Evolutionary conservation across 495 filamentous ascomycete species (phyloP).

Genomic region (Penicillium lividum): DNA sequence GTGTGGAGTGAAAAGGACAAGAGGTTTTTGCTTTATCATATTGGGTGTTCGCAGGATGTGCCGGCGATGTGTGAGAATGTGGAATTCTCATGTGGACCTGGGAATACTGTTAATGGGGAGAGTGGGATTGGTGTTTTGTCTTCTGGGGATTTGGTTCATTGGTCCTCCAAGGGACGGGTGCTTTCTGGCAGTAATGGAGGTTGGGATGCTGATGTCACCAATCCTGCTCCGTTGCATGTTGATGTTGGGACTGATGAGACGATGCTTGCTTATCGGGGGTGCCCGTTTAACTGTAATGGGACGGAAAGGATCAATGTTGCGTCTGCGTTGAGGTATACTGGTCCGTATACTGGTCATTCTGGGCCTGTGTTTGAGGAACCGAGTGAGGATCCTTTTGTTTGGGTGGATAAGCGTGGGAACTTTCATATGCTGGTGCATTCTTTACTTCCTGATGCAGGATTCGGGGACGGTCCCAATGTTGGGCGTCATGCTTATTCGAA

Average conservation of each 20-base stretch:
- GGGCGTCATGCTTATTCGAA: constrained; percentile 39
- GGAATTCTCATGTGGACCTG: constrained; percentile 23
- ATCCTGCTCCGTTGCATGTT: constrained; percentile 35
- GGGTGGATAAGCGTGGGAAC: constrained; percentile 42
- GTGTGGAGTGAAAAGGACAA: constrained; percentile 35
- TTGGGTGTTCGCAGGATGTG: constrained; percentile 26
- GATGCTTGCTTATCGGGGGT: constrained; percentile 25
- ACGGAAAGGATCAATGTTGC: constrained; percentile 23
- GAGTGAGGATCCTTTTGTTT: constrained; percentile 43
- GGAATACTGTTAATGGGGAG: constrained; percentile 20
- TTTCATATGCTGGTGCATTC: constrained; percentile 41
- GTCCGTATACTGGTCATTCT: constrained; percentile 20
- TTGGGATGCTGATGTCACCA: constrained; percentile 30
- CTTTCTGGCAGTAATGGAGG: constrained; percentile 4
- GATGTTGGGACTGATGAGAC: constrained; percentile 10
- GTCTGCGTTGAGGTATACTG: constrained; percentile 12
- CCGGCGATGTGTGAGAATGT: constrained; percentile 4
- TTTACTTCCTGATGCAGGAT: constrained; percentile 33
- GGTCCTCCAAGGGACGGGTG: constrained; percentile 8
- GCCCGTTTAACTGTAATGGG: constrained; percentile 20
- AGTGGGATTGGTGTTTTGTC: constrained; percentile 22
- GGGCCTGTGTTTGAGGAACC: constrained; percentile 16
- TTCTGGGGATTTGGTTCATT: constrained; percentile 17
- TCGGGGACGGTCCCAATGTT: constrained; percentile 39
- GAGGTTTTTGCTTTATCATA: constrained; percentile 38